Base-by-base conservation (phyloP, 2,329 filamentous ascomycete genomes). In the Juglanconis oblonga region DNA sequence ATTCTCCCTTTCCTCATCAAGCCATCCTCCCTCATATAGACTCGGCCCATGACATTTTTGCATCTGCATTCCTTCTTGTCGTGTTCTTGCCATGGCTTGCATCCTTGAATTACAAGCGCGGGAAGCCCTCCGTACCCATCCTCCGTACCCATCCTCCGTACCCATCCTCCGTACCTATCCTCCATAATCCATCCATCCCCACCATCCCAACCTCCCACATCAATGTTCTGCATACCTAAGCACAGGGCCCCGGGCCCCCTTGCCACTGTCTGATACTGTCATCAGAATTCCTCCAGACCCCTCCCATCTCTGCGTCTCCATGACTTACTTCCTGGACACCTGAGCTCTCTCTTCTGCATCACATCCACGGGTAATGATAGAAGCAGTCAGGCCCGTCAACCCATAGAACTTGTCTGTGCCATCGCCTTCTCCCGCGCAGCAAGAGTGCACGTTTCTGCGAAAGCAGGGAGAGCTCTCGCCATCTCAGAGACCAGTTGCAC, bases 391-490 rank as follows among this genome's bases (percentile, higher is more conserved):
- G 36, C 54, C 40, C 24, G 36, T 33, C 33, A 52, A 38, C 13
- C 36, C 47, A 40, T 33, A 52, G 36, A 40, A 35, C 9, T 32
- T 45, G n/a, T 14, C 49, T 7, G 33, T 31, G 14, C 29, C 33
- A 17, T 47, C 13, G 47, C 32, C 49, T 31, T 35, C 24, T 35
- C 24, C 52, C 48, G 53, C 42, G 55, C 13, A 55, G 44, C 32
- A 51, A 55, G 36, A 50, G 32, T 47, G 9, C 47, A 33, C 40
- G 38, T 45, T 45, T 38, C 42, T 42, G 52, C n/a, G 52, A 48
- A 60, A 56, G 58, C 51, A 62, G 61, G 61, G 61, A 62, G 57
- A 57, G 58, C 45, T 55, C 52, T 47, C 45, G 45, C 32, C 44
- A 57, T 36, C 53, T 49, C 42, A 61, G 49, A 56, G 58, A 51